Base-by-base conservation (phyloP, 78 protist species). In the Anaeramoeba ignava region DNA sequence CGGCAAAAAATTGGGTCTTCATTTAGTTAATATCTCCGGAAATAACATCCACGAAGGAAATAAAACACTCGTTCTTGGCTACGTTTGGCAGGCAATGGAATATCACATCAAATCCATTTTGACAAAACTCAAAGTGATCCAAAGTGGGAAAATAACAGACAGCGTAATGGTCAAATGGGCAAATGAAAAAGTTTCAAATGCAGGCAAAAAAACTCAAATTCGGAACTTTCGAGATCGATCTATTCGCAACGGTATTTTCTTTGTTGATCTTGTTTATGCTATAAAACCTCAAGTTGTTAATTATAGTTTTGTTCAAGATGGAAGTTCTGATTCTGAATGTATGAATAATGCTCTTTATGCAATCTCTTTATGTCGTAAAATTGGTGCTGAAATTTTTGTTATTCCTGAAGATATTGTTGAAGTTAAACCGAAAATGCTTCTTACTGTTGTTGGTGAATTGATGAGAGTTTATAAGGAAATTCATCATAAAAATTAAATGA, bases 1-100 rank as follows among this genome's bases (percentile, higher is more conserved):
- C 1, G 93, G 89, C 68, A 80, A 82, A 81, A 39, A 81, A 68
- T n/a, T 85, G 33, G 81, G 83, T 67, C 87, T 91, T 80, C 79
- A 86, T 12, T 73, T 93, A 41, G 92, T 91, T 39, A 92, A 92
- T 81, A 89, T 93, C 81, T 92, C 68, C 36, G 98, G 96, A 41
- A 86, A 67, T 54, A 93, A 95, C 83, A 82, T 95, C 40, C 87
- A 81, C 38, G 95, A 90, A 17, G 95, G 96, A 78, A 84, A 91
- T 87, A 39, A 86, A 42, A 94, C 31, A 79, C 85, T 92, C 82
- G 88, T 94, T 37, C 90, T 95, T 3, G 93, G 90, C 31, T 0
- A 90, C 8, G 81, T 87, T 41, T 94, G 95, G 95, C 97, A n/a
- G n/a, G n/a, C n/a, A n/a, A n/a, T n/a, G n/a, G n/a, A n/a, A n/a